Base-by-base conservation (phyloP, 805 yeast genomes). In the Yarrowia osloensis region DNA sequence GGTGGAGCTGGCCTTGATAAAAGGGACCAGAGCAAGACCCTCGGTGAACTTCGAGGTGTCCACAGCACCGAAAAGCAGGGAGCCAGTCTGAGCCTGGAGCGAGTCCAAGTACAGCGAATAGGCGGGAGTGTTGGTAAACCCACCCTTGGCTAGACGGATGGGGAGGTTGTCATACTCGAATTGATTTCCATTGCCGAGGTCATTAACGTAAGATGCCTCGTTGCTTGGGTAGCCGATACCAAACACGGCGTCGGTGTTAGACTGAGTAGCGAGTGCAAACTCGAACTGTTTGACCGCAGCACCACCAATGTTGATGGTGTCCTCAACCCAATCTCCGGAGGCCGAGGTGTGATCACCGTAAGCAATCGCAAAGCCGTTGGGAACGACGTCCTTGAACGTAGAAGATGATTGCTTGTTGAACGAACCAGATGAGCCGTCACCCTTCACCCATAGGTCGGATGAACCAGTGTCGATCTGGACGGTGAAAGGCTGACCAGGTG, bases 391-490 rank as follows among this genome's bases (percentile, higher is more conserved):
- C 61, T 70, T 35, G 67, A 70, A 73, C 8, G 76, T 70, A 4
- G 72, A 67, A 15, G 75, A 73, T 3, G 17, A 19, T 15, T 33
- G n/a, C 17, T 69, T 54, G 33, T 61, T 35, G 31, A 33, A 67
- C 2, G 40, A 15, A 11, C 68, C 68, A 17, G 28, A 1, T 2
- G 40, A 9, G 6, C 50, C 66, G 26, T 42, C 35, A n/a, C 57
- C 57, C 15, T 70, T 33, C 31, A 87, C 84, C 89, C 89, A 87
- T 49, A 87, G 74, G 73, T 88, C 91, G 0, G 88, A 82, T 0
- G 91, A 87, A 1, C 91, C 92, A 1, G 91, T 88, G 72, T 88
- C 92, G 21, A 88, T 73, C 55, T 86, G 74, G 5, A 87, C 84
- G 3, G 78, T 78, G 3, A 88, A 78, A 11, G 78, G 74, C 72